A percentile compares a stretch with the other conserved stretches of the same genome.
Evolutionary conservation across 306 rosid genomes (phyloP).

Genomic region (Citrullus colocynthis): DNA sequence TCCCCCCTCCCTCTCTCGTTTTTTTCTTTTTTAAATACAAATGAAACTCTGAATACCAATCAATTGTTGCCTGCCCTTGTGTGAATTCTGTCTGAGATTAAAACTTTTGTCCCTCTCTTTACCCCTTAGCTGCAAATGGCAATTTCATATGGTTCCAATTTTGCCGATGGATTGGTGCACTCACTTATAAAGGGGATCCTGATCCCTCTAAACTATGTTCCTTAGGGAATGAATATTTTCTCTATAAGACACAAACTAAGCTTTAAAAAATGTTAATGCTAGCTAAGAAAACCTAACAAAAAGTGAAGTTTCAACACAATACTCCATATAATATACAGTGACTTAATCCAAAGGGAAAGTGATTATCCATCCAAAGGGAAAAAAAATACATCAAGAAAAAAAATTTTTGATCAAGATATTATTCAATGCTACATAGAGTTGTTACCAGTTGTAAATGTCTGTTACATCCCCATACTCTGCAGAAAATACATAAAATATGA

Average conservation of each 20-base stretch:
- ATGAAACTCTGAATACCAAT: neutral
- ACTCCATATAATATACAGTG: neutral
- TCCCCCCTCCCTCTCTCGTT: rapidly evolving
- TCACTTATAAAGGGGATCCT: neutral
- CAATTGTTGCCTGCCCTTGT: neutral
- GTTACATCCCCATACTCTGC: conserved; percentile 96
- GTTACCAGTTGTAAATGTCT: conserved; percentile 84
- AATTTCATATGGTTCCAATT: neutral
- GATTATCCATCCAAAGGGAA: neutral
- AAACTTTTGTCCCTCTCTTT: neutral
- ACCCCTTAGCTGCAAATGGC: neutral
- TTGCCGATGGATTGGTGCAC: neutral
- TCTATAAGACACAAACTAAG: neutral
- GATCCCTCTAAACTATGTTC: neutral
- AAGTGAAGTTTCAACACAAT: neutral
- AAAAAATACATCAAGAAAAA: neutral
- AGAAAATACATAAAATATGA: conserved; percentile 3
- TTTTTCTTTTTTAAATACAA: no score
- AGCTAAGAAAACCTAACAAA: neutral
- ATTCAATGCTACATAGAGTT: conserved; percentile 5
- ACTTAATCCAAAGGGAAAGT: neutral
- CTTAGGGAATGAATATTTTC: neutral
- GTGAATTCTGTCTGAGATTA: neutral
- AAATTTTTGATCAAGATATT: neutral
- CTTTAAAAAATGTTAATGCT: neutral